Percentiles rank a stretch among this genome's conserved stretches.
Conservation (phyloP, 108 stramenopile genomes). For the Fragilaria radians region DNA sequence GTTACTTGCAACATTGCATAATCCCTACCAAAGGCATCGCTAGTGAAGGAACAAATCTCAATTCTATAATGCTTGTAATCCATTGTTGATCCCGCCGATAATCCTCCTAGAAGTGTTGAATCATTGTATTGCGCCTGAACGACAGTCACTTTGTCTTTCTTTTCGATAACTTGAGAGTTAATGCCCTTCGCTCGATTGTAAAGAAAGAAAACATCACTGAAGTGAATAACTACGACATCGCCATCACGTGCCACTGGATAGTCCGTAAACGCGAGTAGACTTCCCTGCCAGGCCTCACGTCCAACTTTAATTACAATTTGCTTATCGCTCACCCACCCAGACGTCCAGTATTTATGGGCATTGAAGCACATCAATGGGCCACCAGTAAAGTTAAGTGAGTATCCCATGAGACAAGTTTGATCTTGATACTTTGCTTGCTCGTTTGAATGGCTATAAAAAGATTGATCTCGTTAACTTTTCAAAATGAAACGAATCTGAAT, state of each 20-base stretch:
- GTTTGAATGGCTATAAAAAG: slow-evolving; percentile 2
- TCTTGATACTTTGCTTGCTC: not conserved
- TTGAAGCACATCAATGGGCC: slow-evolving; percentile 6
- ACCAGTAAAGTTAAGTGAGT: slow-evolving; percentile 1
- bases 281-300: not conserved
- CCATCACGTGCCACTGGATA: not conserved
- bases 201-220: not conserved
- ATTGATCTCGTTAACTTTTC: not conserved
- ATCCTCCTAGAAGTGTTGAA: not conserved
- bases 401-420: slow-evolving; percentile 6
- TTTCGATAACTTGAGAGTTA: slow-evolving; percentile 26
- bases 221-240: not conserved
- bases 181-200: slow-evolving; percentile 11
- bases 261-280: not conserved
- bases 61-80: too few relatives aligned
- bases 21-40: too few relatives aligned
- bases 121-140: not conserved
- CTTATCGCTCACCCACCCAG: slow-evolving; percentile 2
- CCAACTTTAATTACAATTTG: not conserved
- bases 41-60: too few relatives aligned
- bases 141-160: slow-evolving; percentile 23
- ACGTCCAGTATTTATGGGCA: not conserved
- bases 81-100: too few relatives aligned
- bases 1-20: too few relatives aligned
- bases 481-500: too few relatives aligned